Evolutionary conservation across 1,284 basidiomycete species (phyloP).

Genomic region (Amylostereum areolatum): DNA sequence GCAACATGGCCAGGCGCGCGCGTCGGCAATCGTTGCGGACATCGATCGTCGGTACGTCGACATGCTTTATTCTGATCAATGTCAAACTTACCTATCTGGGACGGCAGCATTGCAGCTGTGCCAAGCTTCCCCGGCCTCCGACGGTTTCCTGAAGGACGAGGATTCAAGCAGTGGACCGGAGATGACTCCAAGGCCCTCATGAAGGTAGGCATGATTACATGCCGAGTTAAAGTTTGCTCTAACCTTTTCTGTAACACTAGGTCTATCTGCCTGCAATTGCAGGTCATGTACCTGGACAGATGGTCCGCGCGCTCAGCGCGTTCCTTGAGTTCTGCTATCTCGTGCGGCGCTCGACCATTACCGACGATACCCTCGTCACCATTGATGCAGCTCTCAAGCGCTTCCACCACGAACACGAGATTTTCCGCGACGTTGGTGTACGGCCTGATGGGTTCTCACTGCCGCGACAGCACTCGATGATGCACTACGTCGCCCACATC

Average conservation of each 20-base stretch:
- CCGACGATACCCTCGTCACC: not conserved
- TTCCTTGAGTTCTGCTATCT: conserved; percentile 19
- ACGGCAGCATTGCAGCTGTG: conserved; percentile 8
- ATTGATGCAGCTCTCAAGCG: conserved; percentile 6
- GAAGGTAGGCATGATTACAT: not conserved
- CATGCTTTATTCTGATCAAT: not conserved
- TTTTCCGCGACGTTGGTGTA: conserved; percentile 13
- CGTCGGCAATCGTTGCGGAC: conserved; percentile 20
- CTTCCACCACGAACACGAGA: conserved; percentile 7
- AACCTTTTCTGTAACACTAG: too few species aligned
- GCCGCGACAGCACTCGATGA: conserved; percentile 16
- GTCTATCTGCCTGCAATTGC: conserved; percentile 18
- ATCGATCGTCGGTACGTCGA: conserved; percentile 27
- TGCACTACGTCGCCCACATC: conserved; percentile 12
- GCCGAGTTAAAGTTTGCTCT: too few species aligned
- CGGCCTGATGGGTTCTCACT: conserved; percentile 13
- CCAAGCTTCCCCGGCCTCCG: conserved; percentile 8
- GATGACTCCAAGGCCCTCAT: conserved; percentile 13
- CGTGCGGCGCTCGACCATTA: conserved; percentile 4
- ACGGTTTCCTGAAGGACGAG: conserved; percentile 13
- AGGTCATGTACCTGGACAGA: conserved; percentile 12
- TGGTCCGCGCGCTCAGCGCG: conserved; percentile 9
- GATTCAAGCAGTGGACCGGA: conserved; percentile 14
- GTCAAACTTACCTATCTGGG: not conserved
- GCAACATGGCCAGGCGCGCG: conserved; percentile 9